Conservation (phyloP, 2,329 filamentous ascomycete genomes). For the Neofusicoccum sp. region DNA sequence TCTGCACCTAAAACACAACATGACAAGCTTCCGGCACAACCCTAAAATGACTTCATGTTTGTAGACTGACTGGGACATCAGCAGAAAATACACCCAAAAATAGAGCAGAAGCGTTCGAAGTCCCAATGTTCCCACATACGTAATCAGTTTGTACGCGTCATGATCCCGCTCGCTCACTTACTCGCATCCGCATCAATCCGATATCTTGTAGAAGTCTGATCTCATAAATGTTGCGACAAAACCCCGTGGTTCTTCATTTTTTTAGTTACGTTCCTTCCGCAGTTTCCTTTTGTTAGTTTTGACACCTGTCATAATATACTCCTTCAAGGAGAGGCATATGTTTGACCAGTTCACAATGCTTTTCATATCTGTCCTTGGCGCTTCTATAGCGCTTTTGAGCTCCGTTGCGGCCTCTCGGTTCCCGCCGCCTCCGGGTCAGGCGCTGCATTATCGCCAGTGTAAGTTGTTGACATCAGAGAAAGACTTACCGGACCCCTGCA, state of each 20-base stretch:
- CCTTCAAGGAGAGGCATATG: background rate
- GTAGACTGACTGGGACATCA: background rate
- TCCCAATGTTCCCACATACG: background rate
- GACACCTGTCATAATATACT: background rate
- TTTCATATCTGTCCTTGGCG: background rate
- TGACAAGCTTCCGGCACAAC: background rate
- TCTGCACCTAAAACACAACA: background rate
- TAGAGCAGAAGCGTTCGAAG: background rate
- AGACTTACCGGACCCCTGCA: background rate
- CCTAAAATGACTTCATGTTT: constrained; percentile 3
- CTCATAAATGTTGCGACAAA: background rate
- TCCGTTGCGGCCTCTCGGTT: background rate
- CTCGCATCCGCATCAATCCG: constrained; percentile 4
- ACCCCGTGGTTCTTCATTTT: background rate
- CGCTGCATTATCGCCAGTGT: background rate
- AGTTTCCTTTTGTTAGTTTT: background rate
- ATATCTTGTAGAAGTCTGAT: background rate
- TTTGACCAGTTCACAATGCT: background rate
- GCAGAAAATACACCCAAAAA: background rate
- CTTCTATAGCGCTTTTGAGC: background rate
- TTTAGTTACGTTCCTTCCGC: background rate
- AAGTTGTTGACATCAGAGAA: background rate
- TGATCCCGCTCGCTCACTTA: background rate
- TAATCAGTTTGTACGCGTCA: background rate
- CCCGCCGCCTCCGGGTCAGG: background rate